Conservation (phyloP, 2,329 filamentous ascomycete genomes). For the Colletotrichum australisinense region DNA sequence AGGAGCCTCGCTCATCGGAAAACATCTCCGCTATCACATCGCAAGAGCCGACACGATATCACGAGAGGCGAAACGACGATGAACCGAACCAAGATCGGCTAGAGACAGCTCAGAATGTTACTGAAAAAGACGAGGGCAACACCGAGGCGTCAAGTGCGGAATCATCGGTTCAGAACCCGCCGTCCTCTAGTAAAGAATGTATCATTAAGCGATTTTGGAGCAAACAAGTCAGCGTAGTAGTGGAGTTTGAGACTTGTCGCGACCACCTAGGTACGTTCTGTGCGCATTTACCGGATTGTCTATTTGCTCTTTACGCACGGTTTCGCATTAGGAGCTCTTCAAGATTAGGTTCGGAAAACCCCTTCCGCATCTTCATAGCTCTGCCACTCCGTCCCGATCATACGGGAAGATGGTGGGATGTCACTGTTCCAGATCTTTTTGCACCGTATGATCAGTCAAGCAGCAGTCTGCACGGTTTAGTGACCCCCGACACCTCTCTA, state of each 20-base stretch:
- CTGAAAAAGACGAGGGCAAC: background rate
- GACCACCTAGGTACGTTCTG: slow-evolving; percentile 64
- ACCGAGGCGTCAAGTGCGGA: background rate
- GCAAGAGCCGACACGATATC: slow-evolving; percentile 1
- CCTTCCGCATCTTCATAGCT: background rate
- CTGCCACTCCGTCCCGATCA: background rate
- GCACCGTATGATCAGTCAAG: background rate
- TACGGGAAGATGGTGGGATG: slow-evolving; percentile 27
- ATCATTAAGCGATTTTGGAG: slow-evolving; percentile 54
- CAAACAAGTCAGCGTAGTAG: slow-evolving; percentile 59
- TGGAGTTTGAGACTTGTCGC: slow-evolving; percentile 60
- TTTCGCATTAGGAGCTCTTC: background rate
- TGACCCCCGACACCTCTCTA: background rate
- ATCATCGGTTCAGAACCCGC: slow-evolving; percentile 21
- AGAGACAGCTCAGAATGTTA: background rate
- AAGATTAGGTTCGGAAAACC: slow-evolving; percentile 10
- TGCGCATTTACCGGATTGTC: slow-evolving; percentile 38
- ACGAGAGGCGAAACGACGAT: background rate
- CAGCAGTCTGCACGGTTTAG: background rate
- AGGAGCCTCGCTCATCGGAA: background rate
- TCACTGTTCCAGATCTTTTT: background rate
- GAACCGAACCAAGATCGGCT: background rate
- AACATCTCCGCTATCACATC: background rate
- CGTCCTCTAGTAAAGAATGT: slow-evolving; percentile 12
- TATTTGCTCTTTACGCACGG: slow-evolving; percentile 4